These are phyloP conservation scores for Myxozyma vanderwaltii DNA, from an alignment of 805 yeast genomes.

Conservation along the genomic window DNA sequence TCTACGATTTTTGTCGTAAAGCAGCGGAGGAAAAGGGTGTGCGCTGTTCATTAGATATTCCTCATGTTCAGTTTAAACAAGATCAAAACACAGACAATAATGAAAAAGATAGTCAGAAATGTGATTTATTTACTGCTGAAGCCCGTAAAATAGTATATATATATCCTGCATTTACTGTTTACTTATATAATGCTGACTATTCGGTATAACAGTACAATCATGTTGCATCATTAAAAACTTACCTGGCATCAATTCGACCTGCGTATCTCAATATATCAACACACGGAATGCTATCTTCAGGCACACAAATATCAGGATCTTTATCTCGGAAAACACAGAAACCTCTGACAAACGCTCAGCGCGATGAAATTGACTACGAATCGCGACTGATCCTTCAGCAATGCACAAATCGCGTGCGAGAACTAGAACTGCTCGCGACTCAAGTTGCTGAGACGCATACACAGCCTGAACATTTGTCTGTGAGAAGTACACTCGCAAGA, in stretches of 20 bases:
- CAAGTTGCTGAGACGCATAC: conserved; percentile 33
- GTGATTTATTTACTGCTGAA: conserved; percentile 18
- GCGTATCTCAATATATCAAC: conserved; percentile 28
- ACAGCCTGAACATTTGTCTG: not conserved
- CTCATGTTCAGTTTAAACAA: not conserved
- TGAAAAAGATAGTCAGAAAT: not conserved
- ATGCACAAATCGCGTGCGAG: conserved; percentile 39
- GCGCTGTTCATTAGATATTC: conserved; percentile 8
- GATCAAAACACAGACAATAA: not conserved
- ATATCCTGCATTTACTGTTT: too few relatives aligned
- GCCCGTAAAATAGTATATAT: conserved; percentile 22
- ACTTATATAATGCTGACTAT: too few relatives aligned
- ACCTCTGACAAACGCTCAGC: conserved; percentile 42
- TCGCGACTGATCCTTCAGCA: conserved; percentile 43
- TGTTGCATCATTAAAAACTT: conserved; percentile 11
- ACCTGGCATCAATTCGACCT: conserved; percentile 15
- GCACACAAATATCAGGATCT: not conserved
- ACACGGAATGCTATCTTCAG: conserved; percentile 5
- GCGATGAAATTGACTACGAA: conserved; percentile 47
- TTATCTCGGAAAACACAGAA: not conserved
- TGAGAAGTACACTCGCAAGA: conserved; percentile 2
- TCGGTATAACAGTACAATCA: conserved; percentile 29
- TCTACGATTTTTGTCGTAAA: conserved; percentile 24
- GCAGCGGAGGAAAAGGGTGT: conserved; percentile 13
- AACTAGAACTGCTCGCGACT: conserved; percentile 38